Conservation (phyloP, 2,329 filamentous ascomycete genomes). For the Cladorrhinum sp. region DNA sequence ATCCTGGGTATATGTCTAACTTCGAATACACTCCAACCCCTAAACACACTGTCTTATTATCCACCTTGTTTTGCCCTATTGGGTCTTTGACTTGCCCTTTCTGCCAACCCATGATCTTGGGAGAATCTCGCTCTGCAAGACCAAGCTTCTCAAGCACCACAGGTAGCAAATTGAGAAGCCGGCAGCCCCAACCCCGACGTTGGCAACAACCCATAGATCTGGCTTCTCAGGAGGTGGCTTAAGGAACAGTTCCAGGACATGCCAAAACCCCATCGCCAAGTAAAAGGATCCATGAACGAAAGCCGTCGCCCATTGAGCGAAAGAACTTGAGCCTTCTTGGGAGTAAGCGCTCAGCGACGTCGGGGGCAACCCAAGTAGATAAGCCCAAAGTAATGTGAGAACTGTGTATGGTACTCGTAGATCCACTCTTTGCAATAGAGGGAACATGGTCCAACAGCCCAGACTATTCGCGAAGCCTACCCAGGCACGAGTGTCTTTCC, state of each 20-base stretch:
- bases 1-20: constrained; percentile 21
- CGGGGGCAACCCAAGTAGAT: constrained; percentile 82
- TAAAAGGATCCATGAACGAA: constrained; percentile 77
- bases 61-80: constrained; percentile 28
- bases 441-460: constrained; percentile 90
- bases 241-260: constrained; percentile 68
- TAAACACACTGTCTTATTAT: background rate
- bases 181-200: constrained; percentile 79
- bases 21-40: background rate
- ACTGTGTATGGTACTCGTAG: constrained; percentile 81
- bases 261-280: constrained; percentile 74
- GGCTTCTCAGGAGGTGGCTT: constrained; percentile 72
- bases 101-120: constrained; percentile 30
- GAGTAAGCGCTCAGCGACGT: constrained; percentile 68
- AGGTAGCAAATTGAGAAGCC: constrained; percentile 86
- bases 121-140: constrained; percentile 57
- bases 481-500: constrained; percentile 77
- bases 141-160: constrained; percentile 78
- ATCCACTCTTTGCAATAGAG: constrained; percentile 80
- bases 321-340: constrained; percentile 44
- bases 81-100: constrained; percentile 38
- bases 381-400: constrained; percentile 84
- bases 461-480: constrained; percentile 93
- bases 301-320: constrained; percentile 57
- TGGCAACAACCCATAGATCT: constrained; percentile 90